Evolutionary conservation across 2,329 filamentous ascomycete species (phyloP), one percentile per base, ranked within the genome.

Genomic region (Colletotrichum liriopes): DNA sequence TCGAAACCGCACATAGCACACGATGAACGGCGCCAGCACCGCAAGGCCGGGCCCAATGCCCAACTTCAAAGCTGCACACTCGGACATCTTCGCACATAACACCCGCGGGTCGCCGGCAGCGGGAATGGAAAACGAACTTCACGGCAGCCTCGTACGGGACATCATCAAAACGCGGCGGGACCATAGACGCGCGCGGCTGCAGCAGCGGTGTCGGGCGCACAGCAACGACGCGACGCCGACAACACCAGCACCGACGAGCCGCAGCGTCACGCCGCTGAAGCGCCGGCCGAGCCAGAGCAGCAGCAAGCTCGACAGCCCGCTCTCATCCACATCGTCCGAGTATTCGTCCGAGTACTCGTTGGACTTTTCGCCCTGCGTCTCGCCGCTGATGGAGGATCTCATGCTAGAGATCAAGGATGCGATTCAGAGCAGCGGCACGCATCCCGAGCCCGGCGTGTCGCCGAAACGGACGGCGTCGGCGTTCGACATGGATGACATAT

Each of bases 301-400:
- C 52, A 54, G 26, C 39, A 72, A 61, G 60, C 54, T 65, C 20
- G 66, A 51, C n/a, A 72, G 70, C 41, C 70, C 66, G 45, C 54
- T 29, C 14, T 72, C 70, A 12, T 64, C 49, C 9, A 35, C 47
- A 14, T 70, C 65, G 20, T 68, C 65, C 2, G 65, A 72, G 20
- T 69, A 69, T 45, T 65, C 65, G 39, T 32, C 70, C 12, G 60
- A 72, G 11, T 69, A 69, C 54, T 65, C 59, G 32, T 26, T 65
- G 8, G 60, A 72, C 20, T 65, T 72, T 45, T 60, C 66, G 26
- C 47, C 70, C n/a, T 70, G 65, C 39, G 70, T 70, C 26, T 72
- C 70, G 8, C 66, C 70, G 32, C 49, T 72, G 54, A 72, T 72
- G 65, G 70, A 72, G 52, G 70, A 70, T 23, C 66, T 72, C 23